These are phyloP conservation scores for Mollisiaceae sp. DNA, from an alignment of 2,329 filamentous ascomycete species.

Conservation along the genomic window DNA sequence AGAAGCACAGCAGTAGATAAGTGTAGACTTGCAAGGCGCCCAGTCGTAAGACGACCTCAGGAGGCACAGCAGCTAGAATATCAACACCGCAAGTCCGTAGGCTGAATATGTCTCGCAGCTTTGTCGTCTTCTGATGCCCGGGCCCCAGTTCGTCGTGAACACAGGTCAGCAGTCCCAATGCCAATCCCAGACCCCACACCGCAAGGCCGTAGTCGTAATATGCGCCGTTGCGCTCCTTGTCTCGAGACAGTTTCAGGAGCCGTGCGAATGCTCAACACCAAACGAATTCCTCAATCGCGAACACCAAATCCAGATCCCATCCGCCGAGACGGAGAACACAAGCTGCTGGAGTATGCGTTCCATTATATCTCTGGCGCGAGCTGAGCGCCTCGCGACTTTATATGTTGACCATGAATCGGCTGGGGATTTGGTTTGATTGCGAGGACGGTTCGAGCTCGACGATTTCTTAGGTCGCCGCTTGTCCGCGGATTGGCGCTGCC, in stretches of 20 bases:
- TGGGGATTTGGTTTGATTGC: slow-evolving; percentile 17
- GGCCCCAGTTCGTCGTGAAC: neutral
- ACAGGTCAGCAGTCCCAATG: neutral
- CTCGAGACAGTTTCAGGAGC: slow-evolving; percentile 18
- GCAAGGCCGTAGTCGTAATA: neutral
- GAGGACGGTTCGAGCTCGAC: neutral
- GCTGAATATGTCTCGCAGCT: neutral
- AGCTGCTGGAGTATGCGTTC: neutral
- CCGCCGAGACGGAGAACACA: neutral
- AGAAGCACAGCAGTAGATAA: neutral
- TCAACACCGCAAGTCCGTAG: neutral
- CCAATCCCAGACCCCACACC: neutral
- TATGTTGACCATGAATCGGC: neutral
- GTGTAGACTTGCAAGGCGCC: neutral
- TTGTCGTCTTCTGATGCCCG: slow-evolving; percentile 9
- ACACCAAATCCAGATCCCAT: neutral
- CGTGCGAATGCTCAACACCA: slow-evolving; percentile 15
- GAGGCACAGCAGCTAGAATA: neutral
- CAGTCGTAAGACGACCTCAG: neutral
- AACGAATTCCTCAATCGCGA: slow-evolving; percentile 19
- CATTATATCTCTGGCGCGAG: neutral
- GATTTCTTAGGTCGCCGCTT: neutral
- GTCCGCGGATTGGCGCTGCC: neutral
- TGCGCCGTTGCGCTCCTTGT: slow-evolving; percentile 2
- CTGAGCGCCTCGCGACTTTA: slow-evolving; percentile 2